These are phyloP conservation scores for Colletotrichum cordylinicola DNA, from an alignment of 2,329 filamentous ascomycete genomes.

Conservation along the genomic window DNA sequence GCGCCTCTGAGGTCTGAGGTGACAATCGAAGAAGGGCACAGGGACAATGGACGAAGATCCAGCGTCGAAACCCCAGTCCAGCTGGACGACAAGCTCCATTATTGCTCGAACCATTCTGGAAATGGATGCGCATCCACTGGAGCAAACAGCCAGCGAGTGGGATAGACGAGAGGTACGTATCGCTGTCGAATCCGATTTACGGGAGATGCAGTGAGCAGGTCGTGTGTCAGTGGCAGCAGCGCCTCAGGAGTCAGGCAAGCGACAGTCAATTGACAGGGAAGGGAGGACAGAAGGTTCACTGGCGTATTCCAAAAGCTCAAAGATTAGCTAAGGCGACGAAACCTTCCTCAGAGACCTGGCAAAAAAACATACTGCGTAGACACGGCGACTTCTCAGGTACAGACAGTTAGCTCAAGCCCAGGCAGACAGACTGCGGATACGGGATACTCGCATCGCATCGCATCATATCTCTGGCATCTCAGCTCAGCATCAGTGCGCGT, in stretches of 20 bases:
- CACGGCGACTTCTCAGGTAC: not conserved
- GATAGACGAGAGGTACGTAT: not conserved
- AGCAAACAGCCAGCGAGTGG: not conserved
- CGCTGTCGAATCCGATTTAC: not conserved
- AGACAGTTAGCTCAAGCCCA: not conserved
- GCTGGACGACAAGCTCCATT: not conserved
- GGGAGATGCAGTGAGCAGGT: not conserved
- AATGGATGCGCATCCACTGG: not conserved
- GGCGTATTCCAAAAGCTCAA: not conserved
- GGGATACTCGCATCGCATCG: not conserved
- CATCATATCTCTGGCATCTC: not conserved
- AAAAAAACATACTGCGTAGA: not conserved
- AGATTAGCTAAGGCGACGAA: not conserved
- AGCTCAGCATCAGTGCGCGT: not conserved
- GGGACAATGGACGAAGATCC: not conserved
- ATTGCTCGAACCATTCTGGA: not conserved
- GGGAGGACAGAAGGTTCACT: not conserved
- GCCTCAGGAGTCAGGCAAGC: not conserved
- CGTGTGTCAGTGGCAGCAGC: not conserved
- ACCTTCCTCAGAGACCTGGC: not conserved
- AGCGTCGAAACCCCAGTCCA: not conserved
- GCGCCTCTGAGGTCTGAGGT: slow-evolving; percentile 1
- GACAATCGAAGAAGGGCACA: not conserved
- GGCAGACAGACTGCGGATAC: not conserved
- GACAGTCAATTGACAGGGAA: not conserved